phyloP scores from a whole-genome alignment of 768 basidiomycete species.

The Fomitopsis pulvina region DNA sequence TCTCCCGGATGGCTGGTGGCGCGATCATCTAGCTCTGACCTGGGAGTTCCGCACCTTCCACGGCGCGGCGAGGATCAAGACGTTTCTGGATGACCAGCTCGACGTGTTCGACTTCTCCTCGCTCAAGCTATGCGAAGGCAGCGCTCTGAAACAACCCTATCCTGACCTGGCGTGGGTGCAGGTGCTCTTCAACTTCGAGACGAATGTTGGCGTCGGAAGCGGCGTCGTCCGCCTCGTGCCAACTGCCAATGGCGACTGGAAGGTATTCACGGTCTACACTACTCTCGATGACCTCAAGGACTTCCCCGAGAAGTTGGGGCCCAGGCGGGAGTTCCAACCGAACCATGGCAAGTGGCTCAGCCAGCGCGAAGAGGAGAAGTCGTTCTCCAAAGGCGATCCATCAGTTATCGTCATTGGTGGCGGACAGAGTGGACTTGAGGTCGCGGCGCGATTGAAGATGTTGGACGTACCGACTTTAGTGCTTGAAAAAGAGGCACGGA shows the following conservation, averaged over 20 bases:
- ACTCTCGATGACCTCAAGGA: constrained; percentile 42
- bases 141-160: constrained; percentile 3
- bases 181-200: constrained; percentile 34
- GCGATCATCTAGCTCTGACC: constrained; percentile 25
- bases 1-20: constrained; percentile 20
- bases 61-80: constrained; percentile 17
- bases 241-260: constrained; percentile 33
- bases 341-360: constrained; percentile 33
- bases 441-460: constrained; percentile 60
- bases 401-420: constrained; percentile 52
- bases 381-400: constrained; percentile 39
- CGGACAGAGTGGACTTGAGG: constrained; percentile 60
- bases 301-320: constrained; percentile 31
- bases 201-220: constrained; percentile 25
- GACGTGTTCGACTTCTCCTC: not conserved
- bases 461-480: constrained; percentile 44
- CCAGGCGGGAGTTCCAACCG: constrained; percentile 21
- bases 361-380: constrained; percentile 23
- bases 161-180: constrained; percentile 16
- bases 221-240: constrained; percentile 42
- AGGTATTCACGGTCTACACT: constrained; percentile 40
- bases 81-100: constrained; percentile 18
- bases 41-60: constrained; percentile 31
- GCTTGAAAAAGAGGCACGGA: constrained; percentile 45
- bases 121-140: constrained; percentile 4